phyloP scores from a whole-genome alignment of 805 yeast genomes.

The Danielia reshetovae region DNA sequence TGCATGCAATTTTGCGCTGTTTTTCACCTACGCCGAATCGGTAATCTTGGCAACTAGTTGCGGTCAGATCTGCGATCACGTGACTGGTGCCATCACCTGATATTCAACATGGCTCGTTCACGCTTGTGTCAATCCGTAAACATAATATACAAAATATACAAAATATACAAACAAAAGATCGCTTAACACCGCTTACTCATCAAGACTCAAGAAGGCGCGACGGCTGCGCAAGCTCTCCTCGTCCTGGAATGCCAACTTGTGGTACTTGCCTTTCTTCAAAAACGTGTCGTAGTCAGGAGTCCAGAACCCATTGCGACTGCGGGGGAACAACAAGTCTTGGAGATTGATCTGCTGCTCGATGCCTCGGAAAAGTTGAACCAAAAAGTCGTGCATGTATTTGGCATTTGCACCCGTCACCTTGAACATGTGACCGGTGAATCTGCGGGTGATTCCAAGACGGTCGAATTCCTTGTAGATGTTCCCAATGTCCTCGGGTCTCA shows the following conservation, averaged over 20 bases:
- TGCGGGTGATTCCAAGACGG: conserved; percentile 11
- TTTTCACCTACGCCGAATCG: no score
- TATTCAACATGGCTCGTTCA: no score
- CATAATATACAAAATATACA: no score
- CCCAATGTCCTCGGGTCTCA: conserved; percentile 8
- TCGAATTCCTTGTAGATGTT: conserved; percentile 9
- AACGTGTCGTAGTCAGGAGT: conserved; percentile 15
- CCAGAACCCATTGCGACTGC: conserved; percentile 14
- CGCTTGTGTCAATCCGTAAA: no score
- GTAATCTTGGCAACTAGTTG: no score
- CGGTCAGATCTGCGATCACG: no score
- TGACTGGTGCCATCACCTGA: no score
- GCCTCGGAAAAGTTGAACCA: conserved; percentile 7
- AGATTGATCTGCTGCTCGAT: conserved; percentile 4
- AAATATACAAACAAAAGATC: no score
- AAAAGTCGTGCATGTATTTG: conserved; percentile 9
- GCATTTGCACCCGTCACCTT: conserved; percentile 15
- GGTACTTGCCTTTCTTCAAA: conserved; percentile 7
- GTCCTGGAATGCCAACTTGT: conserved; percentile 8
- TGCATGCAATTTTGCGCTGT: no score
- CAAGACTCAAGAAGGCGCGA: conserved; percentile 13
- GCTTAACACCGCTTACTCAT: conserved; percentile 6
- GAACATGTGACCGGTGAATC: conserved; percentile 15
- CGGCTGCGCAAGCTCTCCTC: conserved; percentile 8
- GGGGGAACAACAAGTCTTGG: conserved; percentile 7